Conservation (phyloP, 257 asterid genomes). For the Pogostemon cablin region DNA sequence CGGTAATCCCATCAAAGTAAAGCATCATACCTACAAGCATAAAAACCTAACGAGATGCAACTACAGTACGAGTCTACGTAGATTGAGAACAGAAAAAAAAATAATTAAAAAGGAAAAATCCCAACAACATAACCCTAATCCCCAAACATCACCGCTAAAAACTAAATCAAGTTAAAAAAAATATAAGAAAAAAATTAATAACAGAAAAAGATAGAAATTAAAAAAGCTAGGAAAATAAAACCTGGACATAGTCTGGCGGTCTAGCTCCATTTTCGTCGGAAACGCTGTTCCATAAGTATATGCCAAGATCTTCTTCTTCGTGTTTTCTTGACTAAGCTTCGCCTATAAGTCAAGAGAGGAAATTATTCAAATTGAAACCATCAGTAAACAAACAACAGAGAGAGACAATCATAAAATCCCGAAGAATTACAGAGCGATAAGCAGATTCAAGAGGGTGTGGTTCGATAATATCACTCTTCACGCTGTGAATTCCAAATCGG, state of each 20-base stretch:
- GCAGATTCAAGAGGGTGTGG: constrained; percentile 84
- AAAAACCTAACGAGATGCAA: constrained; percentile 12
- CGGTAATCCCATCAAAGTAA: neutral
- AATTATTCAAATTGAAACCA: constrained; percentile 5
- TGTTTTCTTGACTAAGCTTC: constrained; percentile 48
- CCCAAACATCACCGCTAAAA: constrained; percentile 5
- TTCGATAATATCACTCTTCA: constrained; percentile 79
- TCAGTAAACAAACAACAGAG: neutral
- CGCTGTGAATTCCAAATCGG: constrained; percentile 81
- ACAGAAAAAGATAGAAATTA: neutral
- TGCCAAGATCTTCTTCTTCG: constrained; percentile 50
- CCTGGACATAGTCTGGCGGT: constrained; percentile 68
- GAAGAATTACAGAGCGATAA: constrained; percentile 49
- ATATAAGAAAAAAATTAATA: neutral
- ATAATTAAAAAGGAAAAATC: neutral
- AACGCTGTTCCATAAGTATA: constrained; percentile 70
- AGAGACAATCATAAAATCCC: neutral
- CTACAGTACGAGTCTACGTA: neutral
- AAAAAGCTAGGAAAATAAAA: constrained; percentile 32
- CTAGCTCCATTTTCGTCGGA: constrained; percentile 76
- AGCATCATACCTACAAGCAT: neutral
- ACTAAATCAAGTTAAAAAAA: constrained; percentile 1
- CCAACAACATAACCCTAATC: constrained; percentile 38
- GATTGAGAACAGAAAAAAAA: neutral
- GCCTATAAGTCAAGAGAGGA: constrained; percentile 47